A percentile compares a stretch with the other conserved stretches of the same genome.
Evolutionary conservation across 208 protist genomes (phyloP).

Genomic region (Naegleria fowleri): DNA sequence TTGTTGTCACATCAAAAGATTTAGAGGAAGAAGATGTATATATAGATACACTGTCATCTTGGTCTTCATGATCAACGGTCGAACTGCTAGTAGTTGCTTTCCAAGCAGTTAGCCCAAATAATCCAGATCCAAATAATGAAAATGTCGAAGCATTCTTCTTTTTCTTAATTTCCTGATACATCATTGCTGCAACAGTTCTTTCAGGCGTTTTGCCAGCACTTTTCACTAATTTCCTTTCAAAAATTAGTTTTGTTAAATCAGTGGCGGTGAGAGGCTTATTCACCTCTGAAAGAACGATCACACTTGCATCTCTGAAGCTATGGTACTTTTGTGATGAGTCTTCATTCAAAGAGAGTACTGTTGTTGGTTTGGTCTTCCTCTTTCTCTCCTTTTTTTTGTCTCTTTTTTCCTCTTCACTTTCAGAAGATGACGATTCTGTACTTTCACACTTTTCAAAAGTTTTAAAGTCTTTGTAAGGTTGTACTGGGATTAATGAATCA

Average conservation of each 20-base stretch:
- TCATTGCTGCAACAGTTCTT: constrained; percentile 18
- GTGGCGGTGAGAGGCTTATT: not conserved
- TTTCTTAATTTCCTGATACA: not conserved
- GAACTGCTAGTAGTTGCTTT: not conserved
- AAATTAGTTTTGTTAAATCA: not conserved
- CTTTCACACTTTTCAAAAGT: too few species aligned
- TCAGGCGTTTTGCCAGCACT: not conserved
- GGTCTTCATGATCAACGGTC: not conserved
- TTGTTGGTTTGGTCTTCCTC: too few species aligned
- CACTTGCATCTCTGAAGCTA: not conserved
- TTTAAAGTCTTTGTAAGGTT: too few species aligned
- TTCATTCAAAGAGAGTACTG: too few species aligned
- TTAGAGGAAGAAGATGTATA: not conserved
- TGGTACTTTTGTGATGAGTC: not conserved
- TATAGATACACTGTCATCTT: not conserved
- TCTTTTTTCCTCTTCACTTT: too few species aligned
- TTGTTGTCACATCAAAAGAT: not conserved
- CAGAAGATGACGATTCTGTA: too few species aligned
- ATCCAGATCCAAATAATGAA: not conserved
- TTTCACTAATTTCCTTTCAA: not conserved
- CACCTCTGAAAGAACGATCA: not conserved
- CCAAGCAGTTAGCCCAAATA: not conserved
- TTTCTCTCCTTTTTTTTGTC: too few species aligned
- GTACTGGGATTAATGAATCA: too few species aligned
- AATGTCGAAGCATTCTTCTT: not conserved